These are phyloP conservation scores for Cladosporium sp. DNA, from an alignment of 2,329 filamentous ascomycete genomes.

Conservation along the genomic window DNA sequence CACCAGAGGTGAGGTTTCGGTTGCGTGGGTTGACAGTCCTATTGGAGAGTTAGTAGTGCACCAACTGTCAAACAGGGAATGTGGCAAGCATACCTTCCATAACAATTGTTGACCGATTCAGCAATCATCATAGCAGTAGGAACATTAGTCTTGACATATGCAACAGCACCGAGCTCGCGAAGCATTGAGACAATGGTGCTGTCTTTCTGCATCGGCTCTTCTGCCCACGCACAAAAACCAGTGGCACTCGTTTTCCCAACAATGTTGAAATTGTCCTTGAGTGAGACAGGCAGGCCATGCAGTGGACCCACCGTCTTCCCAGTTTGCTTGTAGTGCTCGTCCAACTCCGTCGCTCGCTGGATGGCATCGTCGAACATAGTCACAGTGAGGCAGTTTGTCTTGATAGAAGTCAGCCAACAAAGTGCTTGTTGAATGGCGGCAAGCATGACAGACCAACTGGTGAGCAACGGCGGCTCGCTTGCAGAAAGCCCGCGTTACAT, in stretches of 20 bases:
- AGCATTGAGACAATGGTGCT: constrained; percentile 60
- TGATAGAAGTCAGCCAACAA: not conserved
- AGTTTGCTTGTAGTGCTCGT: constrained; percentile 50
- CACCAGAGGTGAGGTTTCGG: constrained; percentile 60
- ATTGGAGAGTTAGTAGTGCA: not conserved
- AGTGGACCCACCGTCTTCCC: constrained; percentile 60
- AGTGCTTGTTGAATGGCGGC: no score
- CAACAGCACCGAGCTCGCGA: constrained; percentile 60
- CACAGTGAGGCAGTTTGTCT: constrained; percentile 61
- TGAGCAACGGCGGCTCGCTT: constrained; percentile 57
- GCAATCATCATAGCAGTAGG: constrained; percentile 71
- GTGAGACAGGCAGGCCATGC: constrained; percentile 65
- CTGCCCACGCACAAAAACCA: constrained; percentile 64
- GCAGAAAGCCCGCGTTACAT: constrained; percentile 56
- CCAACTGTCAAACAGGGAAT: not conserved
- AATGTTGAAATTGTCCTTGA: constrained; percentile 72
- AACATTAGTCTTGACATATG: constrained; percentile 71
- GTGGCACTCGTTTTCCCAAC: constrained; percentile 60
- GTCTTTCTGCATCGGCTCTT: constrained; percentile 58
- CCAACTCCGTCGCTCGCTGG: constrained; percentile 52
- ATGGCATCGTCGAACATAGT: constrained; percentile 57
- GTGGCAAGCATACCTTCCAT: constrained; percentile 50
- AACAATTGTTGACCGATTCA: constrained; percentile 65
- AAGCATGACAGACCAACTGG: constrained; percentile 41
- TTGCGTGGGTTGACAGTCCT: constrained; percentile 59